A percentile compares a stretch with the other conserved stretches of the same genome.
Evolutionary conservation across 257 asterid genomes (phyloP).

Genomic region (Solanum phureja): DNA sequence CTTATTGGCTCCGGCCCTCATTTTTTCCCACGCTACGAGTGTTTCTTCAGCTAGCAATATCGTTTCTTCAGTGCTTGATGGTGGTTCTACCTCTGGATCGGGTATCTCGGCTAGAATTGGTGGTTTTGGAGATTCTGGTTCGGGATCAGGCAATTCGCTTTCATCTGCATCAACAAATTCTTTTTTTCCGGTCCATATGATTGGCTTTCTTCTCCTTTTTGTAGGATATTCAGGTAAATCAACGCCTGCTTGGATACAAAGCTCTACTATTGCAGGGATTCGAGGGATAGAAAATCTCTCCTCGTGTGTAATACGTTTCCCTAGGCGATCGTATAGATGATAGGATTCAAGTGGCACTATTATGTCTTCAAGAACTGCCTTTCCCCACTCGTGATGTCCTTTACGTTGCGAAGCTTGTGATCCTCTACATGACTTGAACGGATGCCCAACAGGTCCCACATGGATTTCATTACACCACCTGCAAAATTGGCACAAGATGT

Average conservation of each 20-base stretch:
- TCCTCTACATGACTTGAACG: slow-evolving; percentile 90
- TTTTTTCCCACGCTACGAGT: slow-evolving; percentile 73
- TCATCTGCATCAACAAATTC: slow-evolving; percentile 92
- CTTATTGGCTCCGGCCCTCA: slow-evolving; percentile 68
- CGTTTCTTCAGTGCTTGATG: slow-evolving; percentile 45
- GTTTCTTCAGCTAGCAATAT: slow-evolving; percentile 64
- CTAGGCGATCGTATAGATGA: slow-evolving; percentile 83
- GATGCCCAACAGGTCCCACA: slow-evolving; percentile 79
- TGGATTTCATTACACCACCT: slow-evolving; percentile 95
- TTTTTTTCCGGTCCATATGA: slow-evolving; percentile 67
- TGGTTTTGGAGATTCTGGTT: slow-evolving; percentile 46
- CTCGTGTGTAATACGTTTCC: slow-evolving; percentile 63
- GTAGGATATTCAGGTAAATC: slow-evolving; percentile 77
- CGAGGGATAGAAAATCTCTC: slow-evolving; percentile 82
- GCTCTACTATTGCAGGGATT: slow-evolving; percentile 86
- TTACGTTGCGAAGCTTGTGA: slow-evolving; percentile 48
- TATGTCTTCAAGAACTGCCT: slow-evolving; percentile 63
- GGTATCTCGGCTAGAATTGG: slow-evolving; percentile 40
- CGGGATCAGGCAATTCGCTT: slow-evolving; percentile 76
- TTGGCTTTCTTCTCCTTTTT: slow-evolving; percentile 87
- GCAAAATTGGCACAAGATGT: slow-evolving; percentile 8
- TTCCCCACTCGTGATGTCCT: slow-evolving; percentile 82
- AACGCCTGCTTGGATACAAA: slow-evolving; percentile 95
- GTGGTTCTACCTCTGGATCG: slow-evolving; percentile 44
- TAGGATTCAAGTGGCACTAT: slow-evolving; percentile 60